Evolutionary conservation across 2,329 filamentous ascomycete species (phyloP), one percentile per base, ranked within the genome.

Genomic region (Fusarium agapanthi): DNA sequence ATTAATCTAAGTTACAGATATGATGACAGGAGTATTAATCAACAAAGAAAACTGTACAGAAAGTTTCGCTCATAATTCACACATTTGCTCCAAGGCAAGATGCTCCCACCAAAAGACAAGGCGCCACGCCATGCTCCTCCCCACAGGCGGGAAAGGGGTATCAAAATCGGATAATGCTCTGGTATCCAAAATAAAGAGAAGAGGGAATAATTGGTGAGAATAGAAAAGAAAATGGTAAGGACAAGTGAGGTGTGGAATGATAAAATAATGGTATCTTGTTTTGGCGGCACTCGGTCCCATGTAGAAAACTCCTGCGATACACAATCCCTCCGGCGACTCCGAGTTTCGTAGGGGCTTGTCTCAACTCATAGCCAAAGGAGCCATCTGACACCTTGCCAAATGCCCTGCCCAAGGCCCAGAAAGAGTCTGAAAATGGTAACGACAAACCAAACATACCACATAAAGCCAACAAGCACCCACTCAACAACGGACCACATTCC

Each of bases 381-480:
- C 95, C 95, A 98, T 78, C 88, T 87, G n/a, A 93, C 85, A 15
- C 88, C 87, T 16, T 85, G 83, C 55, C 90, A 84, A 0, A 89
- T 78, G 6, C 90, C 90, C 50, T 88, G 88, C 48, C 91, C 87
- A 3, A 92, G 75, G 16, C 91, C 90, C 67, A 90, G 84, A 40
- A 93, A 83, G 20, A 93, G 81, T 67, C 93, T 89, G 57, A 92
- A 85, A 30, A 95, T 85, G 80, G 95, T 93, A 30, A 98, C 95
- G 38, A 97, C 85, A 66, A 97, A 89, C 95, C 95, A 98, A 22
- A 97, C 91, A 82, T 92, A 94, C 95, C 96, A 98, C 91, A 98
- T 94, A 75, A 97, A 89, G 8, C 93, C 93, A 43, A 98, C 90
- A 24, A 98, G 87, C 55, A 90, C 84, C 94, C 95, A 98, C 84